Conservation (phyloP, 169 alveolate genomes). For the Plasmodium berghei region DNA sequence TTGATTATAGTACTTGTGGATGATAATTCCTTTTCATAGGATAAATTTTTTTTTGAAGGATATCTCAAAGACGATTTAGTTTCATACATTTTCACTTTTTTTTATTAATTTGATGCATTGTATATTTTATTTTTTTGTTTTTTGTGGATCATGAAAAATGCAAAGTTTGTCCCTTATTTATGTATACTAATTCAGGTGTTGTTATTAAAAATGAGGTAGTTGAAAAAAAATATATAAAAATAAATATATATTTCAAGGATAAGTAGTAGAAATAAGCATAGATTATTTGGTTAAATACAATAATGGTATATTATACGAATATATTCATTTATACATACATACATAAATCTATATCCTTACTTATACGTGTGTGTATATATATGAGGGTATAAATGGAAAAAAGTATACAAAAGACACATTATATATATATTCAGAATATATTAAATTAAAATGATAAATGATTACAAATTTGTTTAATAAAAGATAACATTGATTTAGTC, state of each 20-base stretch:
- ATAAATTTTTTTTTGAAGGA: slow-evolving; percentile 47
- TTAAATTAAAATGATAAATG: neutral
- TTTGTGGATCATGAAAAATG: neutral
- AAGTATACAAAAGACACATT: neutral
- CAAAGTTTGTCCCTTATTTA: too few species aligned
- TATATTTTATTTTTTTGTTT: neutral
- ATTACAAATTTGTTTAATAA: slow-evolving; percentile 4
- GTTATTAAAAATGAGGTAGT: neutral
- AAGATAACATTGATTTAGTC: neutral
- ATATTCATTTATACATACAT: neutral
- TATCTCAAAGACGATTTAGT: slow-evolving; percentile 49
- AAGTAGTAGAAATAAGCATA: neutral
- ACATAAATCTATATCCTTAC: neutral
- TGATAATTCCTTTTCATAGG: slow-evolving; percentile 54
- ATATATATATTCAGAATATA: neutral
- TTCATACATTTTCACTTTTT: slow-evolving; percentile 50
- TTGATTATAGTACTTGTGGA: slow-evolving; percentile 38
- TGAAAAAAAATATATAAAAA: neutral
- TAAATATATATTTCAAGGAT: neutral
- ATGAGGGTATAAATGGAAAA: neutral
- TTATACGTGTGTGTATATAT: neutral
- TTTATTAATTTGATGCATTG: slow-evolving; percentile 2
- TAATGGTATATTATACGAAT: neutral
- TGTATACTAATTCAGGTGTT: neutral
- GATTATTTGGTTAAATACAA: neutral